phyloP scores from a whole-genome alignment of 768 basidiomycete genomes.

The Suillus decipiens region DNA sequence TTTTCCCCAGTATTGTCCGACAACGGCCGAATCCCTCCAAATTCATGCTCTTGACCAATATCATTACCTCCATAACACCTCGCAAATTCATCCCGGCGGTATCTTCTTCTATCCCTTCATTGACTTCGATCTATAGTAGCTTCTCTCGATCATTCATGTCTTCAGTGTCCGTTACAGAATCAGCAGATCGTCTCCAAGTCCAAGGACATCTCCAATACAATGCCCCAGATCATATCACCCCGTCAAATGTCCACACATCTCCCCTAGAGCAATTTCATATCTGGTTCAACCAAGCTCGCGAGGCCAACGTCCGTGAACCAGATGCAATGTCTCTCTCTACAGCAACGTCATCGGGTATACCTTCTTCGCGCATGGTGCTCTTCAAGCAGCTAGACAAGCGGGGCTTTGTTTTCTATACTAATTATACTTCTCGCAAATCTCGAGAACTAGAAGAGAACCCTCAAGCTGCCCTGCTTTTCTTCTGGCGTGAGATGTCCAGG shows the following conservation, averaged over 20 bases:
- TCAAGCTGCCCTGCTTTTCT: conserved; percentile 81
- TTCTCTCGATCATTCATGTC: conserved; percentile 21
- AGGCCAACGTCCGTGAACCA: conserved; percentile 73
- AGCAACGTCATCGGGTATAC: conserved; percentile 68
- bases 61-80: conserved; percentile 1
- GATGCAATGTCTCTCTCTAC: conserved; percentile 88
- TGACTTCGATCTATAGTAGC: not conserved
- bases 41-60: conserved; percentile 8
- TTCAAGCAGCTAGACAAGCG: conserved; percentile 86
- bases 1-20: not conserved
- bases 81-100: not conserved
- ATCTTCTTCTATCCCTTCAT: conserved; percentile 1
- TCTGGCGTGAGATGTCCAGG: conserved; percentile 85
- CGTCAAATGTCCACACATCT: conserved; percentile 56
- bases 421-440: conserved; percentile 94
- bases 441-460: conserved; percentile 77
- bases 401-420: conserved; percentile 97
- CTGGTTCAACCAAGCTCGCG: conserved; percentile 78
- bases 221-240: conserved; percentile 64
- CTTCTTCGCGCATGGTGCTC: conserved; percentile 87
- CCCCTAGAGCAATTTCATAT: conserved; percentile 84
- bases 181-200: conserved; percentile 61
- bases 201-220: conserved; percentile 78
- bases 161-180: conserved; percentile 38
- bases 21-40: conserved; percentile 1